Percentiles rank a stretch among this genome's conserved stretches.
Conservation (phyloP, 2,329 filamentous ascomycete genomes). For the Oidium heveae region DNA sequence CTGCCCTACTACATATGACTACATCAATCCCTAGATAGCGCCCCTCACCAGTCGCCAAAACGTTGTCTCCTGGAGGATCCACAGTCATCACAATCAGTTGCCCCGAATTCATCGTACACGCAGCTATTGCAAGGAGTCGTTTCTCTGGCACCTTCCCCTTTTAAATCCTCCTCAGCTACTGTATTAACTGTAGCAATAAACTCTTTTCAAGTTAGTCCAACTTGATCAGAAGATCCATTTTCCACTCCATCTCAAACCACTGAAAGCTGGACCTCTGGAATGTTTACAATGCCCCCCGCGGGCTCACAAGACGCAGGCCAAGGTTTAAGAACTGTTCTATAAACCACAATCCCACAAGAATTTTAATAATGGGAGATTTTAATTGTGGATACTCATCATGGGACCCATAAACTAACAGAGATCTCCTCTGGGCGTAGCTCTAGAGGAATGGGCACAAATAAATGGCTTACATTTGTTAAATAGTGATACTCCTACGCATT, state of each 20-base stretch:
- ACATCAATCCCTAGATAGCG: no score
- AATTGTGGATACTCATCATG: no score
- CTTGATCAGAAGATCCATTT: not conserved
- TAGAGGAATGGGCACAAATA: not conserved
- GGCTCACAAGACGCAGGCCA: no score
- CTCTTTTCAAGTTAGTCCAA: not conserved
- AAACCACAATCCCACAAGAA: no score
- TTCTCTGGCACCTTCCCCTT: not conserved
- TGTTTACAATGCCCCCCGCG: no score
- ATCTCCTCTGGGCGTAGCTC: not conserved
- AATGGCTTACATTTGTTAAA: not conserved
- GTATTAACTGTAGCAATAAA: not conserved
- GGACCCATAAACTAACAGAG: no score
- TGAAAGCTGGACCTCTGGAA: no score
- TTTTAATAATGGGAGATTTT: no score
- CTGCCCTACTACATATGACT: no score
- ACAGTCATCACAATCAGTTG: not conserved
- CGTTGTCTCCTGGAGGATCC: not conserved
- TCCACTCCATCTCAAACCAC: not conserved
- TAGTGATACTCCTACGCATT: not conserved
- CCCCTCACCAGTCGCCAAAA: not conserved
- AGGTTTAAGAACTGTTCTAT: no score
- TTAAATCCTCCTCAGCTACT: not conserved
- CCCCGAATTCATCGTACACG: not conserved
- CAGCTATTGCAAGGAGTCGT: not conserved